phyloP scores from a whole-genome alignment of 2,329 filamentous ascomycete species.

The Cercospora canescens region DNA sequence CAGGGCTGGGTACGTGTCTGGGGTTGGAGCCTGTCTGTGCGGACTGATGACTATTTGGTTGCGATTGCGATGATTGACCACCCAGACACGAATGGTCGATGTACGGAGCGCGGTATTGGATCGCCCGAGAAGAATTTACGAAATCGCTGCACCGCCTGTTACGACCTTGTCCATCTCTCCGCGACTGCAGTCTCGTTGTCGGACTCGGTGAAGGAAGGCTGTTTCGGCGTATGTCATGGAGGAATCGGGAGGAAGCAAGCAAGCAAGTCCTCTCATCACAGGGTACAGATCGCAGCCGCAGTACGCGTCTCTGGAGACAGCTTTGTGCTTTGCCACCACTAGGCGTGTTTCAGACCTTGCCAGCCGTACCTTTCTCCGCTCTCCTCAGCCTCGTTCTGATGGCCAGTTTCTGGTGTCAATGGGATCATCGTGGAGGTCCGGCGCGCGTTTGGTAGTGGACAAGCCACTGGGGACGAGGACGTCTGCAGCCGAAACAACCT shows the following conservation, averaged over 20 bases:
- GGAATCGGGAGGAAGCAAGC: not conserved
- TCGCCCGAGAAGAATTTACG: too few species aligned
- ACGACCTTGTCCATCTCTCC: too few species aligned
- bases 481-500: not conserved
- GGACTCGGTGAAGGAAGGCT: too few species aligned
- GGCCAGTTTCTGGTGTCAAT: not conserved
- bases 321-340: not conserved
- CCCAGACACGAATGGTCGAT: too few species aligned
- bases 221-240: too few species aligned
- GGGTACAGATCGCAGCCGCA: not conserved
- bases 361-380: not conserved
- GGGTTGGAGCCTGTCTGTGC: not conserved
- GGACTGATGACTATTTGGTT: not conserved
- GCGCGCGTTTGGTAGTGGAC: not conserved
- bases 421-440: not conserved
- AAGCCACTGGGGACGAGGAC: not conserved
- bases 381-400: not conserved
- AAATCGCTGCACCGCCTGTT: too few species aligned
- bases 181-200: too few species aligned
- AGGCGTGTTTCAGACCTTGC: not conserved
- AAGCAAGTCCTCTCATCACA: not conserved
- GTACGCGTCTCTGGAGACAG: not conserved
- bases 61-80: too few species aligned
- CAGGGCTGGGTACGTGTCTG: not conserved
- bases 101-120: too few species aligned